Percentiles rank a stretch among this genome's conserved stretches.
phyloP scores from a whole-genome alignment of 164 flowering plant genomes.

The Piper longum region DNA sequence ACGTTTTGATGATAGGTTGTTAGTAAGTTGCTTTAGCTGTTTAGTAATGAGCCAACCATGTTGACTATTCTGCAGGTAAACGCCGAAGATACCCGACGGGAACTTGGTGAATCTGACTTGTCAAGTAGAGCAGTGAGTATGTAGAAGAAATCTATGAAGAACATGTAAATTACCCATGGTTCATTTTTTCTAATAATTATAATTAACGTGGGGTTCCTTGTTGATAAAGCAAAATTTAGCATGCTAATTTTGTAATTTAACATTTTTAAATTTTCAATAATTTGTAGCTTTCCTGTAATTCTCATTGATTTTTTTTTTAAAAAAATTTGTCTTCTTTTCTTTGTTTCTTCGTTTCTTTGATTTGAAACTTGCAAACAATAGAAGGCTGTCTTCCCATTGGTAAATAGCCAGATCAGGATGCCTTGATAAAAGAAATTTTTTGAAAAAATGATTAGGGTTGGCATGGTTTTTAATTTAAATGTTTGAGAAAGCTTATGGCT shows the following conservation, averaged over 20 bases:
- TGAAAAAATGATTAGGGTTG: too few species aligned
- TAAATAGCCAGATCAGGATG: too few species aligned
- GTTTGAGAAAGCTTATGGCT: too few species aligned
- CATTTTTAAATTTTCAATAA: slow-evolving; percentile 4
- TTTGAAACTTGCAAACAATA: too few species aligned
- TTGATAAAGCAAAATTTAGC: slow-evolving; percentile 13
- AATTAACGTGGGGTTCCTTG: slow-evolving; percentile 20
- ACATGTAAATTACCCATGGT: slow-evolving; percentile 15
- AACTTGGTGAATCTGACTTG: slow-evolving; percentile 43
- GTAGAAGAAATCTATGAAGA: slow-evolving; percentile 21
- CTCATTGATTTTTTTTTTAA: too few species aligned
- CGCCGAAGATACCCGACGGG: slow-evolving; percentile 10
- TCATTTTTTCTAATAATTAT: slow-evolving; percentile 22
- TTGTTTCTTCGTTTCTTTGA: too few species aligned
- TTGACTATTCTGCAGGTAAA: neutral
- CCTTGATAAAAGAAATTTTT: too few species aligned
- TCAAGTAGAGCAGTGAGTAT: slow-evolving; percentile 85
- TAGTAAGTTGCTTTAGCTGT: too few species aligned
- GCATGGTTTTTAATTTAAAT: too few species aligned
- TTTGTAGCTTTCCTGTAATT: neutral
- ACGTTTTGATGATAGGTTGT: too few species aligned
- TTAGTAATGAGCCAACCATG: neutral
- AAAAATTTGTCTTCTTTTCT: too few species aligned
- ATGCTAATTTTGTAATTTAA: slow-evolving; percentile 20
- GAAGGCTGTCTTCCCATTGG: too few species aligned